These are phyloP conservation scores for Penicillium sp. DNA, from an alignment of 2,329 filamentous ascomycete genomes.

Conservation along the genomic window DNA sequence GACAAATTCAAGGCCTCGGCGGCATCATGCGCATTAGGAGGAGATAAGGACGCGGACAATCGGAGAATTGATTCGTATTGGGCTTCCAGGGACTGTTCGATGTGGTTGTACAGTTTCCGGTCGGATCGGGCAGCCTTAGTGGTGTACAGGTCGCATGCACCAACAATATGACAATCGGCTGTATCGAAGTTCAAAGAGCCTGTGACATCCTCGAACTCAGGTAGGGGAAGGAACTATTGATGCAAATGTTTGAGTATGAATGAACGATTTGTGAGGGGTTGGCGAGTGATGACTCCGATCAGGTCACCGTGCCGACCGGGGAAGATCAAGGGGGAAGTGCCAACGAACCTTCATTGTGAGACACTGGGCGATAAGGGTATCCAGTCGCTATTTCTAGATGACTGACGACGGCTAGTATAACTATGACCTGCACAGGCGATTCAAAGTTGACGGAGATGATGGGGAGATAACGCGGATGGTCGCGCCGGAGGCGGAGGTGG, in stretches of 20 bases:
- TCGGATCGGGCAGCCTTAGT: conserved; percentile 94
- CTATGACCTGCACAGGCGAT: not conserved
- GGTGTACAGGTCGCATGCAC: conserved; percentile 94
- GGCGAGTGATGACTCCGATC: not conserved
- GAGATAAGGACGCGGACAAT: conserved; percentile 82
- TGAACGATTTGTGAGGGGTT: conserved; percentile 4
- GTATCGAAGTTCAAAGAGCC: conserved; percentile 95
- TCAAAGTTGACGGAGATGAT: not conserved
- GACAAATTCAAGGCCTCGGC: conserved; percentile 70
- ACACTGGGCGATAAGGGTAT: too few relatives aligned
- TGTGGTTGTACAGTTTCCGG: conserved; percentile 96
- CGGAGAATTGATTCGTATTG: conserved; percentile 87
- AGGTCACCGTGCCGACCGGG: conserved; percentile 5
- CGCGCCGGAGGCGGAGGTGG: conserved; percentile 20
- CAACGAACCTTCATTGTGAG: conserved; percentile 14
- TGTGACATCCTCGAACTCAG: conserved; percentile 87
- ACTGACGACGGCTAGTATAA: not conserved
- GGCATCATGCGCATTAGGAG: conserved; percentile 72
- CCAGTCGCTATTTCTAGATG: not conserved
- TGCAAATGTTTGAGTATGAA: conserved; percentile 9
- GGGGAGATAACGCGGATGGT: conserved; percentile 14
- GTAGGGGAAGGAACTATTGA: conserved; percentile 80
- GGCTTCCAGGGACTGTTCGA: conserved; percentile 85
- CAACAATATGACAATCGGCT: conserved; percentile 85
- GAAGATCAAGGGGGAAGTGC: not conserved